These are phyloP conservation scores for Daldinia sp. DNA, from an alignment of 2,329 filamentous ascomycete species.

Conservation along the genomic window DNA sequence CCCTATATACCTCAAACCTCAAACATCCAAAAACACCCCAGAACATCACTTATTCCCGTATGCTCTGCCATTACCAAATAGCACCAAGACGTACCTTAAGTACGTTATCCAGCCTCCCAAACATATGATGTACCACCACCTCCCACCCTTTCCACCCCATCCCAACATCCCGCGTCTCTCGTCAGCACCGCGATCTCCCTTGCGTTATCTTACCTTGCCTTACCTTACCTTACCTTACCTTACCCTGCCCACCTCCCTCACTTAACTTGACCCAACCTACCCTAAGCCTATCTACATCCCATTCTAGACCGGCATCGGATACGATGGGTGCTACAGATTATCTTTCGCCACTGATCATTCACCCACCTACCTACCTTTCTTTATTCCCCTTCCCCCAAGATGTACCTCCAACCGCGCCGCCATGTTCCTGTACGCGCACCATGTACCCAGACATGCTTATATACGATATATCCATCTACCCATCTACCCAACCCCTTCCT, in stretches of 20 bases:
- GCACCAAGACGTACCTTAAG: too few species aligned
- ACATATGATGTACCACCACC: background rate
- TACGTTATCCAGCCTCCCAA: too few species aligned
- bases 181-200: background rate
- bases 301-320: background rate
- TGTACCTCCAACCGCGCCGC: background rate
- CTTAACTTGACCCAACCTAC: too few species aligned
- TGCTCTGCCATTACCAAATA: too few species aligned
- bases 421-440: background rate
- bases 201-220: background rate
- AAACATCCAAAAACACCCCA: too few species aligned
- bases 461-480: background rate
- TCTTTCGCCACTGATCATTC: too few species aligned
- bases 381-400: background rate
- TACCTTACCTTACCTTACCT: background rate
- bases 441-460: background rate
- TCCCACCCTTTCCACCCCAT: background rate
- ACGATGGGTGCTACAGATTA: background rate
- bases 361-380: too few species aligned
- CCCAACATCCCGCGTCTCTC: background rate
- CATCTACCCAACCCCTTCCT: background rate
- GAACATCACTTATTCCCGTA: too few species aligned
- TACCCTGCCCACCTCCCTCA: background rate
- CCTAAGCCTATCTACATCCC: too few species aligned
- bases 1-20: too few species aligned